Evolutionary conservation across 139 green algal species (phyloP).

Genomic region (Picochlorum sp.): DNA sequence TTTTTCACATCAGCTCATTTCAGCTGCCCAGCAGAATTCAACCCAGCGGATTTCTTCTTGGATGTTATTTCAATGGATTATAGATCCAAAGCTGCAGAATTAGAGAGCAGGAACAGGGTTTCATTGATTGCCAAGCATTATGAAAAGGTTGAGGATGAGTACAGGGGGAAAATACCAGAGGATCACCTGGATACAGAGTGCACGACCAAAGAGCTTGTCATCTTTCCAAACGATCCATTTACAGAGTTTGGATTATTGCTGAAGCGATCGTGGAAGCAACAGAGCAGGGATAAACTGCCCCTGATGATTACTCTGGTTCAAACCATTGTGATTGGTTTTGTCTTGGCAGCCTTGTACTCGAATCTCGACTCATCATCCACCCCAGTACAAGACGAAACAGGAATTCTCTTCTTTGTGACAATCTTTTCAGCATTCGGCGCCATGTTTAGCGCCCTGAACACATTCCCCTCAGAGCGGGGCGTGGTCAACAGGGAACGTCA

Average conservation of each 20-base stretch:
- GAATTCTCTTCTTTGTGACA: slow-evolving; percentile 41
- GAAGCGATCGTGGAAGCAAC: slow-evolving; percentile 10
- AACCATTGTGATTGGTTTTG: slow-evolving; percentile 22
- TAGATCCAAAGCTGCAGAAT: slow-evolving; percentile 16
- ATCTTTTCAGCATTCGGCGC: slow-evolving; percentile 18
- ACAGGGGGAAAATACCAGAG: not conserved
- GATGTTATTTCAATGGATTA: slow-evolving; percentile 28
- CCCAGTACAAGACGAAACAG: slow-evolving; percentile 8
- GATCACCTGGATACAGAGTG: not conserved
- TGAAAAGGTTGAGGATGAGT: not conserved
- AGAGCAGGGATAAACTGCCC: not conserved
- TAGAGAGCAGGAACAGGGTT: slow-evolving; percentile 16
- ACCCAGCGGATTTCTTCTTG: slow-evolving; percentile 44
- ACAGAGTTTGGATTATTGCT: slow-evolving; percentile 20
- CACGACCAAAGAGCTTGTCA: not conserved
- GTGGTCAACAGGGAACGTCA: slow-evolving; percentile 21
- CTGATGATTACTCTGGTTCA: slow-evolving; percentile 12
- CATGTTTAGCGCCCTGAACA: slow-evolving; percentile 29
- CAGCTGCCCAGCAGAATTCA: slow-evolving; percentile 30
- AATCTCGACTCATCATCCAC: slow-evolving; percentile 20
- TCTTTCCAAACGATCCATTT: slow-evolving; percentile 14
- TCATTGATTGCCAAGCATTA: slow-evolving; percentile 11
- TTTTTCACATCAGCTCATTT: slow-evolving; percentile 24
- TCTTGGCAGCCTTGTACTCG: slow-evolving; percentile 38
- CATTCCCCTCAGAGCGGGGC: slow-evolving; percentile 19